These are phyloP conservation scores for Casuarina equisetifolia DNA, from an alignment of 306 rosid species.

Conservation along the genomic window DNA sequence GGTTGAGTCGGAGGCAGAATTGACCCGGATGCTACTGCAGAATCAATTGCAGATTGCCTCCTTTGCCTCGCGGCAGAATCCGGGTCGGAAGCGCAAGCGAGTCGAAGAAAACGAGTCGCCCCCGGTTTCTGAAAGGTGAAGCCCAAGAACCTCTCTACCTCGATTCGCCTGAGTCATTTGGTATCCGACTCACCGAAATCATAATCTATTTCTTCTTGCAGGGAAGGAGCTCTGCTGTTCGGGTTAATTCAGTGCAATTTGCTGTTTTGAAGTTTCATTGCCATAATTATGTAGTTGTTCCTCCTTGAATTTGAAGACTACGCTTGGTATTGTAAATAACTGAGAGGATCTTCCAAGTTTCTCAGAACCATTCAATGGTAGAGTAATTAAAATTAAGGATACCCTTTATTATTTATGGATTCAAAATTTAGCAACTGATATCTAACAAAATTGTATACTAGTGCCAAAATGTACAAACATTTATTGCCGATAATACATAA, in stretches of 20 bases:
- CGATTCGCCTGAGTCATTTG: background rate
- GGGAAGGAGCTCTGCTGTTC: conserved; percentile 34
- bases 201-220: conserved; percentile 6
- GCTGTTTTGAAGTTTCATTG: conserved; percentile 19
- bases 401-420: too few species aligned
- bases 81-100: conserved; percentile 43
- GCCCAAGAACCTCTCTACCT: background rate
- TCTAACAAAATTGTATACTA: too few species aligned
- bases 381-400: too few species aligned
- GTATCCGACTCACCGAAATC: conserved; percentile 18
- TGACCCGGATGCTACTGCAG: conserved; percentile 43
- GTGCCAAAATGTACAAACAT: background rate
- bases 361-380: too few species aligned
- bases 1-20: conserved; percentile 40
- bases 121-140: conserved; percentile 25
- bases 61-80: conserved; percentile 26
- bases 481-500: background rate
- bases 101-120: conserved; percentile 23
- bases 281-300: background rate
- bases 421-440: too few species aligned
- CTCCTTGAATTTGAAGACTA: background rate
- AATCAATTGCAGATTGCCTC: conserved; percentile 48
- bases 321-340: too few species aligned
- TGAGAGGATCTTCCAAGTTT: too few species aligned
- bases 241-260: conserved; percentile 40